Conservation (phyloP, 139 green algal genomes). For the Monoraphidium neglectum region DNA sequence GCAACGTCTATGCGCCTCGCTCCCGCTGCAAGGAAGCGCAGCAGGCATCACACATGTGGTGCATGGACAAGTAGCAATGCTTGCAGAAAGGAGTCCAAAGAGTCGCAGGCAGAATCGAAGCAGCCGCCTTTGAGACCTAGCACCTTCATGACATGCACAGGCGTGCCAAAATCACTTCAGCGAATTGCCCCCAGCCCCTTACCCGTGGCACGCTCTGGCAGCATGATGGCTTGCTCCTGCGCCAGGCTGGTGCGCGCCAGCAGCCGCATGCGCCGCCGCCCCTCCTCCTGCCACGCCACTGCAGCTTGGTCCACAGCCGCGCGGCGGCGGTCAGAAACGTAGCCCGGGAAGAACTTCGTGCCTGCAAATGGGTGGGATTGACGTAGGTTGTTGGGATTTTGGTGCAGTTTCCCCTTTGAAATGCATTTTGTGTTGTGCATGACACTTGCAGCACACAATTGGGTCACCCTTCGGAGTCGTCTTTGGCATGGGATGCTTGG, state of each 20-base stretch:
- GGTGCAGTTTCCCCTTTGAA: not conserved
- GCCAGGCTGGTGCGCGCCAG: conserved; percentile 37
- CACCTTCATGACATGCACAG: not conserved
- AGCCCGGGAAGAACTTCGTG: conserved; percentile 68
- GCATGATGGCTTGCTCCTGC: conserved; percentile 15
- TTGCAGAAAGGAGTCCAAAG: no score
- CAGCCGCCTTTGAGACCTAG: not conserved
- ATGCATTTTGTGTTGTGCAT: not conserved
- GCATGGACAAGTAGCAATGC: no score
- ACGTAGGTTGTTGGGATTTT: not conserved
- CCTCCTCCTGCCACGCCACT: conserved; percentile 51
- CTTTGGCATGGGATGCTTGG: not conserved
- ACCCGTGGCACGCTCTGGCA: conserved; percentile 19
- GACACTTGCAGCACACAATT: not conserved
- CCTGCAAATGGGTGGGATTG: conserved; percentile 41
- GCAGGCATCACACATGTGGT: no score
- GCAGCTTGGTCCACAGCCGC: conserved; percentile 59
- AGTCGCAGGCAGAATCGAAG: no score
- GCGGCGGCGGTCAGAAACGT: conserved; percentile 47
- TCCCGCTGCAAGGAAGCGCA: no score
- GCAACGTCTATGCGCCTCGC: no score
- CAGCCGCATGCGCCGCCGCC: conserved; percentile 37
- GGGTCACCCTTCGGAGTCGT: not conserved
- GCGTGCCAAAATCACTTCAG: not conserved
- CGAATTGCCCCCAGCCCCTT: not conserved